Percentiles rank a stretch among this genome's conserved stretches.
phyloP scores from a whole-genome alignment of 768 basidiomycete genomes.

The Lentinula sp. region DNA sequence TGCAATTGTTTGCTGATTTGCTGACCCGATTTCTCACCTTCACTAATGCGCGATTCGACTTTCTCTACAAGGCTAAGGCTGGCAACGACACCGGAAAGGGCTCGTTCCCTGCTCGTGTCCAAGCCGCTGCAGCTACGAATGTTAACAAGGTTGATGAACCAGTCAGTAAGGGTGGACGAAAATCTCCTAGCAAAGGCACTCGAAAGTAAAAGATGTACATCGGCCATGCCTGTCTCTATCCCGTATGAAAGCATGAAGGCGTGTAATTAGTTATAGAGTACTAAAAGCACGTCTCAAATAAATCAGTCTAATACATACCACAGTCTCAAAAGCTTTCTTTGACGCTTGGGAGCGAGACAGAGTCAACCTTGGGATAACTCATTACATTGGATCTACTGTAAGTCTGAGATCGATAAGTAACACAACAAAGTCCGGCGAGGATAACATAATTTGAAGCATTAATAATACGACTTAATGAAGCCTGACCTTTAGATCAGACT shows the following conservation, averaged over 20 bases:
- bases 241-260: not conserved
- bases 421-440: not conserved
- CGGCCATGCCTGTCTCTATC: not conserved
- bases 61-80: not conserved
- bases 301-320: no score
- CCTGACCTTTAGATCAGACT: not conserved
- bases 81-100: not conserved
- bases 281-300: no score
- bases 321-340: no score
- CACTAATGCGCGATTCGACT: not conserved
- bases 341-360: no score
- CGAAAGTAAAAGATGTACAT: not conserved
- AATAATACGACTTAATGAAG: not conserved
- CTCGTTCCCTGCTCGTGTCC: conserved; percentile 1
- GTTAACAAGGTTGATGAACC: not conserved
- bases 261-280: no score
- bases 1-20: not conserved
- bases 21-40: not conserved
- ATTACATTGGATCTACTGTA: no score
- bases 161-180: not conserved
- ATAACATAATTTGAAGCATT: not conserved
- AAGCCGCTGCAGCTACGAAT: not conserved
- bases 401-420: no score
- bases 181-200: not conserved
- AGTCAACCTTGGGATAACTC: no score